Base-by-base conservation (phyloP, 2,329 filamentous ascomycete species). In the Byssothecium circinans region DNA sequence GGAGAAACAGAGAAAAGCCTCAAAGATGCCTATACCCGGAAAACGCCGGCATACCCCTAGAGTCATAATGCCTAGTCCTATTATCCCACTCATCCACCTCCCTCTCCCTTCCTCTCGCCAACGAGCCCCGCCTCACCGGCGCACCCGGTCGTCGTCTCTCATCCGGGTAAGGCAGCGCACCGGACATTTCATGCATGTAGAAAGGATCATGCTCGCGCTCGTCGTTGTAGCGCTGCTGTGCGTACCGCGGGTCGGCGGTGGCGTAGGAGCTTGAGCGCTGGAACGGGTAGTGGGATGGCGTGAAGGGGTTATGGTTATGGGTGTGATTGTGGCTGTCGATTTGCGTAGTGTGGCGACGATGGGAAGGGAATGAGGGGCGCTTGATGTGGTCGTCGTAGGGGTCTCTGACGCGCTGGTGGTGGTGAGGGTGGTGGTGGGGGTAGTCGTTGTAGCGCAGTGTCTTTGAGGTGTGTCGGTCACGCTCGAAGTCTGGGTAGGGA, bases 391-490 rank as follows among this genome's bases (percentile, higher is more conserved):
- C 40, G n/a, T 40, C 41, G 14, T 17, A 40, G 23, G 14, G 11
- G 22, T 17, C 25, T 33, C 41, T 41, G 23, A 33, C 40, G 33
- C 39, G 29, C 3, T 15, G 33, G 20, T 50, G 56, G 5, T 44
- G n/a, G n/a, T n/a, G n/a, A n/a, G n/a, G 43, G 11, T 40, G 42
- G n/a, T 8, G 12, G 4, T 23, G 20, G 10, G 48, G 48, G 29
- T 50, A 50, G 39, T 50, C 48, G 35, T 50, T 38, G 17, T 25
- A 4, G 27, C 10, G 23, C 17, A 17, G 12, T 27, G n/a, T 41
- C 18, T 15, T 38, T 15, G 6, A n/a, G n/a, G 27, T 50, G 22
- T 27, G 23, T 25, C 32, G 37, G 19, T 33, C 32, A 27, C 33
- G 45, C n/a, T 44, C 30, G n/a, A 45, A n/a, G 32, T 36, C 37